Conservation (phyloP, 352 stramenopile genomes). For the Globisporangium camurandrum region DNA sequence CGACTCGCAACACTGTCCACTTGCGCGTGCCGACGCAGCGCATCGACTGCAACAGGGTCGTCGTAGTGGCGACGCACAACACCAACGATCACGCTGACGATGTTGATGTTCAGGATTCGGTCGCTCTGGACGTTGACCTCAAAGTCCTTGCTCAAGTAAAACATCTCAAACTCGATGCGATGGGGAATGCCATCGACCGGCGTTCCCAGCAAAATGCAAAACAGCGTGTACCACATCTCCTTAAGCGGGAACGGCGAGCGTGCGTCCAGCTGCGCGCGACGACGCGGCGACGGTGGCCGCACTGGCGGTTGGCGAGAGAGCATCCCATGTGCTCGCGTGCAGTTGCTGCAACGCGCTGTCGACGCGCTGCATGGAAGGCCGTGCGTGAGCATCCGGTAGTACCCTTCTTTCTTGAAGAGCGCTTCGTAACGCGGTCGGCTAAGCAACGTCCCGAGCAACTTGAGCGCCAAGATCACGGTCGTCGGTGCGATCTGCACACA, state of each 20-base stretch:
- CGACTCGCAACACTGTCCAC: background rate
- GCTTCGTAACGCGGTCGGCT: conserved; percentile 37
- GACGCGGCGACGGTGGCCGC: background rate
- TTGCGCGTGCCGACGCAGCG: conserved; percentile 2
- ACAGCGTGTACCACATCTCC: conserved; percentile 61
- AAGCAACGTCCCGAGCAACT: conserved; percentile 39
- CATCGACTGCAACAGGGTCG: conserved; percentile 27
- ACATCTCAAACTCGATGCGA: conserved; percentile 56
- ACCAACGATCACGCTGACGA: conserved; percentile 44
- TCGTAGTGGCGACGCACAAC: conserved; percentile 52
- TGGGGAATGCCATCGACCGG: conserved; percentile 54
- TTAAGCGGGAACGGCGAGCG: conserved; percentile 42
- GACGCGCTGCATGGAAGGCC: conserved; percentile 41
- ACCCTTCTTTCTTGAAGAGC: conserved; percentile 58
- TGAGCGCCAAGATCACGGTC: conserved; percentile 44
- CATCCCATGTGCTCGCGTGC: background rate
- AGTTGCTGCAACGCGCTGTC: background rate
- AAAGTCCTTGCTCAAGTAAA: conserved; percentile 62
- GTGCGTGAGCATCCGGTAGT: conserved; percentile 56
- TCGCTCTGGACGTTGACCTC: conserved; percentile 53
- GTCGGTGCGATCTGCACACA: conserved; percentile 26
- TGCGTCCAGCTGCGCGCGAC: background rate
- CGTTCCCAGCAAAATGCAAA: conserved; percentile 54
- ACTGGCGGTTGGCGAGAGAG: background rate
- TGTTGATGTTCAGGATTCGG: conserved; percentile 38